Base-by-base conservation (phyloP, 352 stramenopile genomes). In the Phytophthora idaei region DNA sequence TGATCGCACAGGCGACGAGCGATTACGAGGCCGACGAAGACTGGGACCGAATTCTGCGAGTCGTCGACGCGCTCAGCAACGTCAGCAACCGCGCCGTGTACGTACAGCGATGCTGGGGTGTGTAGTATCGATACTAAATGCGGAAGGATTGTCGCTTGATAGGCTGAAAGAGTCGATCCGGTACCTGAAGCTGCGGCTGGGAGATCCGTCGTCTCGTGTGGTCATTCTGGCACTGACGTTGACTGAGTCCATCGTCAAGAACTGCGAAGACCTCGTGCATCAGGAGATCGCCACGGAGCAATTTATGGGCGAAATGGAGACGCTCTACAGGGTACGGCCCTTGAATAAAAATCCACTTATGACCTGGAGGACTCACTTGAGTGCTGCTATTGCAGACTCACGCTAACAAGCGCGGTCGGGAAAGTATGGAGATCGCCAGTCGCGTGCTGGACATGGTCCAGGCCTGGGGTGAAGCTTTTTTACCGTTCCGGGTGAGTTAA, bases 391-490 rank as follows among this genome's bases (percentile, higher is more conserved):
- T 56, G 57, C 31, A 89, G 80, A 69, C 62, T 3, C 85, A 94
- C 50, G 71, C 75, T 12, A 83, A 80, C 58, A 91, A 90, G 54
- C 81, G 80, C 32, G 85, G 85, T 10, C 75, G 82, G 14, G 80
- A 88, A 4, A 92, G 83, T 51, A 83, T 94, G 69, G 83, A 92
- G 70, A 94, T 94, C 27, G 67, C 76, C 17, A 74, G 69, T 57
- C 83, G 83, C 15, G 80, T 90, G 39, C 42, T 92, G 17, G 86
- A 94, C 46, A 84, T 94, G 64, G 72, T 94, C 29, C 86, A 94
- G 45, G 78, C 75, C 11, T 94, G 86, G 86, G 86, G 86, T 17
- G 86, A 94, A 55, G 83, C 86, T n/a, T 94, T 94, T 56, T 71
- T 94, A 27, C 85, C 85, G 10, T 75, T 77, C 28, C 58, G 78